Base-by-base conservation (phyloP, 306 rosid genomes). In the Pterocarpus santalinus region DNA sequence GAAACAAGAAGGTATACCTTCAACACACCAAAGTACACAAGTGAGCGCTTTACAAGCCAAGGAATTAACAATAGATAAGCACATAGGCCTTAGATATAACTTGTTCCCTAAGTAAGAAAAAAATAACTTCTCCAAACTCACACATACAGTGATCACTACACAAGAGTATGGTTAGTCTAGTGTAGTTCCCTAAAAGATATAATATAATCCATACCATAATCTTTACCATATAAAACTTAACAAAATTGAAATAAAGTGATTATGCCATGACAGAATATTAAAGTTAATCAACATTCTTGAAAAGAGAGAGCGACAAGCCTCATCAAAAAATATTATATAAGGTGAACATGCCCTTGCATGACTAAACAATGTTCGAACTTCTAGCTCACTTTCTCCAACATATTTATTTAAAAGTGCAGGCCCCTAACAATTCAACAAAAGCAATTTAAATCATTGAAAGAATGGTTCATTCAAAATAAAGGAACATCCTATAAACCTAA, bases 351-450 rank as follows among this genome's bases (percentile, higher is more conserved):
- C 78, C 91, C 97, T 92, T 44, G 98, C 98, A 12, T 90, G 94
- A 72, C 86, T 78, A 72, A 92, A 95, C 61, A 90, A 64, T 80
- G 86, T 85, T 52, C 97, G 91, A 32, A 95, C 95, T 53, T 84
- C 89, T 80, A 72, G 81, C 75, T 91, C 97, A 83, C 98, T 95
- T 67, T 91, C 98, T 86, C 98, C 98, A 86, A 92, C 97, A 64
- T 81, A 92, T 86, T 95, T 95, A 83, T 89, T 91, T 83, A 95
- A 64, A 84, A 95, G 89, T 83, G 91, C 95, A 65, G 98, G 97
- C 9, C 97, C 97, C 98, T 94, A 57, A 28, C 38, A 78, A 76
- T 39, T 68, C 60, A 76, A 10, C 16, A 64, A 76, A 82, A 74
- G 22, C 58, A 69, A 65, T n/a, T 22, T 9, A 49, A 60, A 75